Conservation (phyloP, 129 eudicot genomes). For the Scalesia atractyloides region DNA sequence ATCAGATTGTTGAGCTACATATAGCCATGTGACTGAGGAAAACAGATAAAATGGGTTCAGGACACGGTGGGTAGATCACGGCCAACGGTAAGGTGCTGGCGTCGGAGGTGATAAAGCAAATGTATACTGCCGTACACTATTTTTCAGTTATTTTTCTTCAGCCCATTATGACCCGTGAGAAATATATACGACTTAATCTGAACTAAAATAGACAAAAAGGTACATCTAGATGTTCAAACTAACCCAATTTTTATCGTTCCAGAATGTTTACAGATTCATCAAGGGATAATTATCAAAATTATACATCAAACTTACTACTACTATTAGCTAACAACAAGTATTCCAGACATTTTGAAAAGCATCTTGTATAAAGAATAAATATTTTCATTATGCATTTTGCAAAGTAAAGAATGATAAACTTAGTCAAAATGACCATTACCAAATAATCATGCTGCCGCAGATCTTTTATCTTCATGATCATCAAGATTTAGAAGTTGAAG, state of each 20-base stretch:
- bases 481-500: conserved; percentile 71
- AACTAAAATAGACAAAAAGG: background rate
- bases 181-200: background rate
- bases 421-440: conserved; percentile 16
- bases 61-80: too few species aligned
- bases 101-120: too few species aligned
- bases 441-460: conserved; percentile 69
- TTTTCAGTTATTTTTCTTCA: too few species aligned
- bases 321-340: conserved; percentile 14
- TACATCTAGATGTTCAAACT: background rate
- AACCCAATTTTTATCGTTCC: background rate
- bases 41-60: too few species aligned
- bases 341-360: conserved; percentile 27
- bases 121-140: too few species aligned
- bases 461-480: conserved; percentile 48
- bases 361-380: conserved; percentile 35
- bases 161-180: background rate
- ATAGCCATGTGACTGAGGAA: too few species aligned
- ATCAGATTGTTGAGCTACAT: background rate
- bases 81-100: too few species aligned
- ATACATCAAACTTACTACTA: conserved; percentile 31
- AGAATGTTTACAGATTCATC: background rate
- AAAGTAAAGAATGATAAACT: conserved; percentile 51
- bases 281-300: background rate
- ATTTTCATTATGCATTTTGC: conserved; percentile 33